Base-by-base conservation (phyloP, 371 early-diverging fungal species). In the Mucor racemosus region DNA sequence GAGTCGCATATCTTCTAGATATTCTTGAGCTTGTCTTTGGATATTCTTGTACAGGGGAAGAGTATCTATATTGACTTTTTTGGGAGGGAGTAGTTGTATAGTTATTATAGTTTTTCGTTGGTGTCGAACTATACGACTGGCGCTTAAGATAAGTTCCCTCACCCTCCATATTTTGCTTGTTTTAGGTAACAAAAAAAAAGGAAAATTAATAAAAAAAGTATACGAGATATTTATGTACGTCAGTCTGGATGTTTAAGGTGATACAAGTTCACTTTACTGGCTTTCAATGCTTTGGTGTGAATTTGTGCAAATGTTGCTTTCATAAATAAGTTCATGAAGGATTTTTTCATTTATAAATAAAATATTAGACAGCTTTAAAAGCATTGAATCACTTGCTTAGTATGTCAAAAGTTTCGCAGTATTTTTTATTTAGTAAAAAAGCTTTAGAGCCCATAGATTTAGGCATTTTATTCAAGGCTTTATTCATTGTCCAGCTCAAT, bases 1-100 rank as follows among this genome's bases (percentile, higher is more conserved):
- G 65, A n/a, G 72, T 56, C 5, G 72, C 72, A 58, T 67, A 72
- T 26, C 50, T 58, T 34, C 72, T 40, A 4, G 42, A n/a, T 42
- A 35, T 34, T 17, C 31, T 44, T 15, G 62, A 41, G 19, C 35
- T 33, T 8, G 56, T 56, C 15, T 36, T 56, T 4, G 36, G 17
- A 35, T 33, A 36, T 35, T 33, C 34, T 35, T 35, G 35, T 33
- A 17, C 44, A 17, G 44, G 44, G 34, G 62, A 54, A 33, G 62
- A 62, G 53, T 62, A 54, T 21, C 54, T 13, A 62, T 62, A 33
- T 9, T 56, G 56, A 2, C 17, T 35, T n/a, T 56, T 56, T 31
- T 31, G 53, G 8, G 31, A 53, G 1, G 56, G 56, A n/a, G 56
- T 34, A n/a, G 34, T 36, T n/a, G 34, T 15, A 13, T 35, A 35